Percentiles rank a stretch among this genome's conserved stretches.
Conservation (phyloP, 441 rosid genomes). For the Aleurites moluccanus region DNA sequence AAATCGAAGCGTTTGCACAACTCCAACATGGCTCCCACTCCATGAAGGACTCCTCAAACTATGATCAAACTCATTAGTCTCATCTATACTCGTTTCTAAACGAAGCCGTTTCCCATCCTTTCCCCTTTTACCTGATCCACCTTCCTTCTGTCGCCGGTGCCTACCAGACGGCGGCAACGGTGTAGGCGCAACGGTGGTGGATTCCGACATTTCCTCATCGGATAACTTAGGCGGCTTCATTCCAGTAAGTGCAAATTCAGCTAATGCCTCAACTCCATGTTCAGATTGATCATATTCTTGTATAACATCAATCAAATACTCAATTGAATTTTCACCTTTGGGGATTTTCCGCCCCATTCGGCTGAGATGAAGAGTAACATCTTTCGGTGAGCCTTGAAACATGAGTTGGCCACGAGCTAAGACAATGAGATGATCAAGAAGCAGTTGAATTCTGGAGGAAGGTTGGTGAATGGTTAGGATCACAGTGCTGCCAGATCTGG, state of each 20-base stretch:
- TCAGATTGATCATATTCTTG: conserved; percentile 62
- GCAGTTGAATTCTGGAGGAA: conserved; percentile 53
- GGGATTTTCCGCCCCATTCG: conserved; percentile 60
- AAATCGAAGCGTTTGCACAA: conserved; percentile 41
- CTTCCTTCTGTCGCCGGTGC: conserved; percentile 18
- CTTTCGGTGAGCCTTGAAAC: conserved; percentile 60
- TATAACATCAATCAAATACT: conserved; percentile 58
- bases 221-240: conserved; percentile 48
- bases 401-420: conserved; percentile 69
- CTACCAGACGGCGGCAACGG: conserved; percentile 30
- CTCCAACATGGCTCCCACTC: conserved; percentile 44
- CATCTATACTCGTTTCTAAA: conserved; percentile 27
- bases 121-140: neutral
- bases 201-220: conserved; percentile 31
- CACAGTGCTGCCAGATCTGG: conserved; percentile 62
- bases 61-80: conserved; percentile 36
- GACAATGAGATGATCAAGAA: conserved; percentile 60
- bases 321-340: conserved; percentile 55
- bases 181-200: conserved; percentile 31
- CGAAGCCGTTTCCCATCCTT: conserved; percentile 28
- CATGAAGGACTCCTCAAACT: conserved; percentile 60
- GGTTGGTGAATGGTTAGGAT: conserved; percentile 73
- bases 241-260: conserved; percentile 55
- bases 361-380: conserved; percentile 47
- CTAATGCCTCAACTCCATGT: conserved; percentile 49